phyloP scores from a whole-genome alignment of 257 asterid genomes.

The Solanum sitiens region DNA sequence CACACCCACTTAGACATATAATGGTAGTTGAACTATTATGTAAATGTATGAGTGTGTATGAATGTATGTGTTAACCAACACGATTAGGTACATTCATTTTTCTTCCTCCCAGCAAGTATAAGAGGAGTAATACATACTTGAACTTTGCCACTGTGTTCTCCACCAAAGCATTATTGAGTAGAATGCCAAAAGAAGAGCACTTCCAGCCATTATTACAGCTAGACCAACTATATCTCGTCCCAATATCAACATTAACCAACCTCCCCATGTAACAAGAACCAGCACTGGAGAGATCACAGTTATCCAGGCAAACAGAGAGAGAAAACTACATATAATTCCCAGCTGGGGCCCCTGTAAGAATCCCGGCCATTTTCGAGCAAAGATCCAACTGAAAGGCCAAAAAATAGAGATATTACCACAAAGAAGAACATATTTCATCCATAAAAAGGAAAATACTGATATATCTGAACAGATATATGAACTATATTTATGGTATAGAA shows the following conservation, averaged over 20 bases:
- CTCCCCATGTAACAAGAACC: constrained; percentile 85
- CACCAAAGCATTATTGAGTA: constrained; percentile 99
- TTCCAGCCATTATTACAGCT: constrained; percentile 98
- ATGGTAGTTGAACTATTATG: background rate
- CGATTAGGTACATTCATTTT: background rate
- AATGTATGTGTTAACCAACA: background rate
- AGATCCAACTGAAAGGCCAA: constrained; percentile 79
- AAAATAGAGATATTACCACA: constrained; percentile 6
- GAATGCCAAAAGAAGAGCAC: constrained; percentile 87
- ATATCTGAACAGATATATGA: background rate
- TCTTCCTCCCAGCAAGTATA: background rate
- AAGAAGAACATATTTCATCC: background rate
- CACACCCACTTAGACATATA: background rate
- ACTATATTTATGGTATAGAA: background rate
- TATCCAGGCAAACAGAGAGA: constrained; percentile 71
- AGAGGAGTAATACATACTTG: constrained; percentile 55
- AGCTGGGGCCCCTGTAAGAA: constrained; percentile 81
- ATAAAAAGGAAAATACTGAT: background rate
- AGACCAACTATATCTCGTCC: constrained; percentile 94
- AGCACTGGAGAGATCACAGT: constrained; percentile 79
- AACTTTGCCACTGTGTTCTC: constrained; percentile 99
- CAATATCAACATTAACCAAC: constrained; percentile 82
- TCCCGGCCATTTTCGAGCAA: constrained; percentile 95
- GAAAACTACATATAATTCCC: constrained; percentile 70
- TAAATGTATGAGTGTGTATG: background rate